A percentile compares a stretch with the other conserved stretches of the same genome.
phyloP scores from a whole-genome alignment of 805 yeast species.

The Maudiozyma bulderi region DNA sequence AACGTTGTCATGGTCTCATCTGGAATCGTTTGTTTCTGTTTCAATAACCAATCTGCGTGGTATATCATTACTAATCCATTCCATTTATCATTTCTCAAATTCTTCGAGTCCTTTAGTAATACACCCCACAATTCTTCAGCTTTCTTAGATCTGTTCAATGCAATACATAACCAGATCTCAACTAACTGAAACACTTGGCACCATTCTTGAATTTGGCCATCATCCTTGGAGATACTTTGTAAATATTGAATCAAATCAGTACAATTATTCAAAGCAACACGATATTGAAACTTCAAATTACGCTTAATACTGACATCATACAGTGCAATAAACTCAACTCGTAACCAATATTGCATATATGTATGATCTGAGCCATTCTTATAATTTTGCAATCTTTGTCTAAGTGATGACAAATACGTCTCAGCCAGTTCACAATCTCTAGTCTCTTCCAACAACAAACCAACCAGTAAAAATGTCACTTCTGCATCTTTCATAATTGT shows the following conservation, averaged over 20 bases:
- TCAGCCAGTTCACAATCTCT: conserved; percentile 23
- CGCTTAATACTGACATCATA: conserved; percentile 14
- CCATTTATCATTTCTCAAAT: conserved; percentile 6
- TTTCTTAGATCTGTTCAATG: conserved; percentile 7
- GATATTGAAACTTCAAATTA: conserved; percentile 12
- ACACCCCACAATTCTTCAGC: conserved; percentile 7
- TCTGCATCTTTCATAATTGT: conserved; percentile 21
- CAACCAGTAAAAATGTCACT: conserved; percentile 20
- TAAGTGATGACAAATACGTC: conserved; percentile 16
- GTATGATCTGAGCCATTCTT: conserved; percentile 6
- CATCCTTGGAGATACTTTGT: background rate
- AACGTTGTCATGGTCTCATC: background rate
- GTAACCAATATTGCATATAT: conserved; percentile 15
- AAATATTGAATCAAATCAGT: conserved; percentile 12
- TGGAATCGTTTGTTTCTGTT: conserved; percentile 11
- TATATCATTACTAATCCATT: conserved; percentile 10
- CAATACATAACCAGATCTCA: conserved; percentile 7
- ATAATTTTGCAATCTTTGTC: conserved; percentile 19
- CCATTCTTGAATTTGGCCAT: conserved; percentile 8
- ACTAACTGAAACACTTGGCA: conserved; percentile 13
- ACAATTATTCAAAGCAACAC: conserved; percentile 20
- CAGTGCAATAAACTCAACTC: conserved; percentile 14
- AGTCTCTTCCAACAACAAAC: conserved; percentile 25
- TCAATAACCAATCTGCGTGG: conserved; percentile 12
- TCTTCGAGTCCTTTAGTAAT: background rate